These are phyloP conservation scores for Agapanthus africanus DNA, from an alignment of 106 monocot genomes.

Conservation along the genomic window DNA sequence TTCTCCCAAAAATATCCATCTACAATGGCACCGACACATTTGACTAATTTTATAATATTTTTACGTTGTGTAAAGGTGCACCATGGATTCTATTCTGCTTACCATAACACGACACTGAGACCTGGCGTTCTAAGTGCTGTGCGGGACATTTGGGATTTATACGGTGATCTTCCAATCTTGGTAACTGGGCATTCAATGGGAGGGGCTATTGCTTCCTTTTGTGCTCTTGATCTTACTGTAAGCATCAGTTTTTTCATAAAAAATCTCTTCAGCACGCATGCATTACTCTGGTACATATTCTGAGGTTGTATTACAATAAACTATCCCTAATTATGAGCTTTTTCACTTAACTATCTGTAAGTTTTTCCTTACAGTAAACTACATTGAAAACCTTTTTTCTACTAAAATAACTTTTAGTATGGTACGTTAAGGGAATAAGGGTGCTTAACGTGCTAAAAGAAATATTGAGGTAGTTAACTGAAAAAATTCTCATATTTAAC, in stretches of 20 bases:
- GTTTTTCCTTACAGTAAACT: too few relatives aligned
- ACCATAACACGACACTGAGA: slow-evolving; percentile 82
- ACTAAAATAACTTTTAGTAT: too few relatives aligned
- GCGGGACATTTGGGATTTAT: slow-evolving; percentile 36
- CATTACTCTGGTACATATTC: too few relatives aligned
- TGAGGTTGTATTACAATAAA: too few relatives aligned
- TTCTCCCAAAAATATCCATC: slow-evolving; percentile 1
- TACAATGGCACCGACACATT: background rate
- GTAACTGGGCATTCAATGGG: slow-evolving; percentile 97
- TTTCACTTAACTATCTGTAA: too few relatives aligned
- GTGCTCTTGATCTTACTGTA: slow-evolving; percentile 88
- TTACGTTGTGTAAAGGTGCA: slow-evolving; percentile 53
- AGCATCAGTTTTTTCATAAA: slow-evolving; percentile 6
- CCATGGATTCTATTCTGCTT: slow-evolving; percentile 88
- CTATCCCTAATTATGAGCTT: too few relatives aligned
- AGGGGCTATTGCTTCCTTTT: slow-evolving; percentile 94
- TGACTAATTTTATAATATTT: slow-evolving; percentile 4
- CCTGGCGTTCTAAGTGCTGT: slow-evolving; percentile 58
- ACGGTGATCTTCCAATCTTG: slow-evolving; percentile 62
- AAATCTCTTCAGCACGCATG: too few relatives aligned
- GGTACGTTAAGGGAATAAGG: too few relatives aligned
- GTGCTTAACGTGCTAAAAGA: too few relatives aligned
- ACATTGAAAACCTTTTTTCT: too few relatives aligned
- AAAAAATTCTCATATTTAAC: too few relatives aligned
- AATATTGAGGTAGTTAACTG: too few relatives aligned